A percentile compares a stretch with the other conserved stretches of the same genome.
These are phyloP conservation scores for Salix exigua DNA, from an alignment of 345 rosid species.

Conservation along the genomic window DNA sequence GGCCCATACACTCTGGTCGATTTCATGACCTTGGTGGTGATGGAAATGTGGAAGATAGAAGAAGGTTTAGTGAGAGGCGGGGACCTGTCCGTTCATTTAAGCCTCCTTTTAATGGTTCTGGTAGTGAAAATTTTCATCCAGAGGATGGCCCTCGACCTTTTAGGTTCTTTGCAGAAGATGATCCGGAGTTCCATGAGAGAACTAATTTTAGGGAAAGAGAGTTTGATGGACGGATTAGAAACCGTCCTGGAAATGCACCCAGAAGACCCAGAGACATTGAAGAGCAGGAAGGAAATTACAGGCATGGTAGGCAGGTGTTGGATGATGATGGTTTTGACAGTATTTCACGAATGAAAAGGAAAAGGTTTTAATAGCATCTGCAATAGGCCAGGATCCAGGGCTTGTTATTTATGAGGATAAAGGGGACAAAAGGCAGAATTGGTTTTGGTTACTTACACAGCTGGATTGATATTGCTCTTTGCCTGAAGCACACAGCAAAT, in stretches of 20 bases:
- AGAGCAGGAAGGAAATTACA: conserved; percentile 59
- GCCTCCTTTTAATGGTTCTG: conserved; percentile 45
- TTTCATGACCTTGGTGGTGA: conserved; percentile 58
- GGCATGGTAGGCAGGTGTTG: conserved; percentile 49
- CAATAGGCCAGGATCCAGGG: conserved; percentile 18
- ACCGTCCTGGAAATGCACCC: conserved; percentile 49
- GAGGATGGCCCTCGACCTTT: conserved; percentile 54
- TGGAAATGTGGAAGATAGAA: conserved; percentile 56
- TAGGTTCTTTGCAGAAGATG: conserved; percentile 47
- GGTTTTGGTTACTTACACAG: background rate
- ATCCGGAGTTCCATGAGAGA: conserved; percentile 43
- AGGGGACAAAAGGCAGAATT: conserved; percentile 4
- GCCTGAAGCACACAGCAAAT: conserved; percentile 2
- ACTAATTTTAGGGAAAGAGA: conserved; percentile 55
- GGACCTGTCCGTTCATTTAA: conserved; percentile 62
- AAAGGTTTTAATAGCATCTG: conserved; percentile 46
- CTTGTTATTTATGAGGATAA: conserved; percentile 1
- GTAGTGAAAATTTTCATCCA: conserved; percentile 40
- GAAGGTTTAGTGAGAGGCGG: conserved; percentile 62
- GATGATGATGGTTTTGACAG: conserved; percentile 53
- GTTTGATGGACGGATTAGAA: conserved; percentile 54
- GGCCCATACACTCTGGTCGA: conserved; percentile 52
- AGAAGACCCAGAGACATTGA: conserved; percentile 49
- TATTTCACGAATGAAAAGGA: conserved; percentile 49
- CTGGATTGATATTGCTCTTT: background rate